phyloP scores from a whole-genome alignment of 2,329 filamentous ascomycete genomes.

The Sclerotinia glacialis region DNA sequence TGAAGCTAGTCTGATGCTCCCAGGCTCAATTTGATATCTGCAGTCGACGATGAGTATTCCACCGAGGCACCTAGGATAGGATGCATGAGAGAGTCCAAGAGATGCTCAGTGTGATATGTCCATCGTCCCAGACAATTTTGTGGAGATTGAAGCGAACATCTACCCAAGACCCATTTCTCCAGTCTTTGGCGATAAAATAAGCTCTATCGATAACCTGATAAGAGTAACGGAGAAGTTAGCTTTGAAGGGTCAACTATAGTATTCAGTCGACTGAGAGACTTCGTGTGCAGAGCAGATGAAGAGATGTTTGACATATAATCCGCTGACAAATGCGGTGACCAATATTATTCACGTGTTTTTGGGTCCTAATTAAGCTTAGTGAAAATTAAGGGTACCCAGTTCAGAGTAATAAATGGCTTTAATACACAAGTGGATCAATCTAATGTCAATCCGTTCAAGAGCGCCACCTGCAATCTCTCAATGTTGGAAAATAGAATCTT shows the following conservation, averaged over 20 bases:
- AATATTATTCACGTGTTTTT: constrained; percentile 7
- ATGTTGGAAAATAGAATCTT: constrained; percentile 10
- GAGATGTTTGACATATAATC: neutral
- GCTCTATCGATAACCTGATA: neutral
- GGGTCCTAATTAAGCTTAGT: neutral
- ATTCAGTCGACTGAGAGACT: neutral
- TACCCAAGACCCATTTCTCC: neutral
- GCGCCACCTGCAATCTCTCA: neutral
- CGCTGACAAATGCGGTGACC: neutral
- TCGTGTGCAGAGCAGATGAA: neutral
- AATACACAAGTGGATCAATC: neutral
- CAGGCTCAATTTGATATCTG: neutral
- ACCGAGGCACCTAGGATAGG: neutral
- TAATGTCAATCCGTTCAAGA: neutral
- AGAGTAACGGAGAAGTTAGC: neutral
- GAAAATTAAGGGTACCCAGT: too few relatives aligned
- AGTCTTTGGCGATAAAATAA: neutral
- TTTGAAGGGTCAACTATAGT: neutral
- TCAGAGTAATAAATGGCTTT: neutral
- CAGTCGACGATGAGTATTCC: neutral
- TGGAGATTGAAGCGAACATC: neutral
- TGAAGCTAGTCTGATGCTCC: neutral
- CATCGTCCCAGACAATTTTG: neutral
- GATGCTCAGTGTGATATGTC: neutral
- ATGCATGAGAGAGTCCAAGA: neutral